Percentiles rank a stretch among this genome's conserved stretches.
These are phyloP conservation scores for Gomphus bonarii DNA, from an alignment of 1,284 basidiomycete genomes.

Conservation along the genomic window DNA sequence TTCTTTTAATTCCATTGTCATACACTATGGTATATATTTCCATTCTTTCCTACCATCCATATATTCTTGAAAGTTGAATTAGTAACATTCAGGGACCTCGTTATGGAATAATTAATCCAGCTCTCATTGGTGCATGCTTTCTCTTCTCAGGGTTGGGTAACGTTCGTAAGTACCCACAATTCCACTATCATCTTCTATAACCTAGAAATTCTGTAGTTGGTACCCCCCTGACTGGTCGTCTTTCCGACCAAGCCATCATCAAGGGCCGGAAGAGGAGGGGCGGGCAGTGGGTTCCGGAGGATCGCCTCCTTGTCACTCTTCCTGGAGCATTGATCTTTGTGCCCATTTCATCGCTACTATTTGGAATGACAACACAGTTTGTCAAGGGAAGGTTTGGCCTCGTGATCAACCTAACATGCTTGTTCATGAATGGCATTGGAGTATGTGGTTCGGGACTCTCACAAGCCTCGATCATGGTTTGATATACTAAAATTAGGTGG, in stretches of 20 bases:
- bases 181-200: background rate
- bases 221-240: conserved; percentile 33
- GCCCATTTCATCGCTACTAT: conserved; percentile 28
- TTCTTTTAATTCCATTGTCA: conserved; percentile 8
- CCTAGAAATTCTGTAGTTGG: conserved; percentile 20
- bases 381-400: conserved; percentile 32
- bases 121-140: conserved; percentile 27
- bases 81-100: conserved; percentile 19
- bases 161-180: conserved; percentile 21
- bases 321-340: conserved; percentile 35
- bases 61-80: background rate
- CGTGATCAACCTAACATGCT: conserved; percentile 28
- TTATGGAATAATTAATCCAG: conserved; percentile 25
- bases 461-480: background rate
- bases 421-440: conserved; percentile 41
- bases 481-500: conserved; percentile 24
- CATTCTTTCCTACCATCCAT: background rate
- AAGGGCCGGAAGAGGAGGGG: conserved; percentile 37
- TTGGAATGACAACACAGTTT: conserved; percentile 26
- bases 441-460: conserved; percentile 22
- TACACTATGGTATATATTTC: conserved; percentile 5
- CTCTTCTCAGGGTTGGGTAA: conserved; percentile 25
- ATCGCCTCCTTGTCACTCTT: conserved; percentile 41
- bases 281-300: conserved; percentile 46
- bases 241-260: conserved; percentile 41